Base-by-base conservation (phyloP, 371 early-diverging fungal species). In the Mucor velutinosus region DNA sequence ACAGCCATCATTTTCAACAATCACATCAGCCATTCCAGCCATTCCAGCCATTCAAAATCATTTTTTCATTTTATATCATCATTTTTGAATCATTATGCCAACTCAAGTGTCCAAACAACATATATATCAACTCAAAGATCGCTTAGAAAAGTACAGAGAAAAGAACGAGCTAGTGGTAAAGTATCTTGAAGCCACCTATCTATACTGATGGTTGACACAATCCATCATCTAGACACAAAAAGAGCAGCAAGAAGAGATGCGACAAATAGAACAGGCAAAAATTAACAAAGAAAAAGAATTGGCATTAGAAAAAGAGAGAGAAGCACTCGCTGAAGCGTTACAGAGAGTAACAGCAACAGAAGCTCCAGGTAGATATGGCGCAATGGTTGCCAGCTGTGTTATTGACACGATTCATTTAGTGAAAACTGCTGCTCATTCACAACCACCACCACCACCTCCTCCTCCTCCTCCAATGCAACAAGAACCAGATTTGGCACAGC, bases 141-240 rank as follows among this genome's bases (percentile, higher is more conserved):
- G 77, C 3, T 63, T 77, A 60, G 56, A 58, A 19, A 43, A 57
- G 17, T 74, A 74, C 29, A 66, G 43, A 37, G 39, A 47, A 25
- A 69, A 74, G 14, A 61, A 70, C 43, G 59, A 64, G 49, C 37
- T 70, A n/a, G 62, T 72, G 11, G 77, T 74, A 72, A 67, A 43
- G 25, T 41, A 25, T 3, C 32, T 8, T 53, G 1, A 25, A 15
- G 5, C 2, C 3, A 14, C 11, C 12, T 14, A 10, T 53, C 8
- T 53, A 14, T 25, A 3, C 15, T 4, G 14, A 27, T 53, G 10
- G 14, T 14, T 12, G 0, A 23, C 7, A 14, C 6, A 12, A 10
- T n/a, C 8, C 2, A 19, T 35, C 10, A 84, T 67, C 67, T 87
- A 89, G 70, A 89, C 84, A 15, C 86, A 63, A 69, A 69, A 47